phyloP scores from a whole-genome alignment of 495 filamentous ascomycete genomes.

The Penicillium cosmopolitanum region DNA sequence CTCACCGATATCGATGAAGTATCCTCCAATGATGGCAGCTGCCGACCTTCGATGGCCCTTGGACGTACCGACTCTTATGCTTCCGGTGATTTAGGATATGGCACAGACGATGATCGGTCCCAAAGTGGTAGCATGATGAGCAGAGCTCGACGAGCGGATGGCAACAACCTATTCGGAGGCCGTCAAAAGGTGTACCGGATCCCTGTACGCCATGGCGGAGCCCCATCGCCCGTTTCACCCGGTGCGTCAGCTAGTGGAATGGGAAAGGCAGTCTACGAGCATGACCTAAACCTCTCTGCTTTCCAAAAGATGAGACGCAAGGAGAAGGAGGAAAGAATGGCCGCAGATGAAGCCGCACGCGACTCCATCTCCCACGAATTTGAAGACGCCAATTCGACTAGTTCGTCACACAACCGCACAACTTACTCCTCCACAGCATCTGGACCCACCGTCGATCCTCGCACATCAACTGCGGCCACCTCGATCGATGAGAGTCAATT shows the following conservation, averaged over 20 bases:
- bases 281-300: slow-evolving; percentile 78
- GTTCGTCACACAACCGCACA: slow-evolving; percentile 75
- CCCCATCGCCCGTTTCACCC: slow-evolving; percentile 15
- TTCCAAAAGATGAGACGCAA: slow-evolving; percentile 74
- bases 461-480: slow-evolving; percentile 87
- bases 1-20: slow-evolving; percentile 89
- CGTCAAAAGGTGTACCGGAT: slow-evolving; percentile 97
- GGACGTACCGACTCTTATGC: slow-evolving; percentile 55
- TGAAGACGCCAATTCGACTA: slow-evolving; percentile 62
- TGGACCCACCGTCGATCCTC: slow-evolving; percentile 62
- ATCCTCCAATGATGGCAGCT: slow-evolving; percentile 69
- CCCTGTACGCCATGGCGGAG: slow-evolving; percentile 53
- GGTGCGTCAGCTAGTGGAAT: slow-evolving; percentile 43
- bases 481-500: slow-evolving; percentile 80
- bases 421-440: slow-evolving; percentile 89
- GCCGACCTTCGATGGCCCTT: slow-evolving; percentile 58
- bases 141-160: slow-evolving; percentile 80
- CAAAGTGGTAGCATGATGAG: slow-evolving; percentile 76
- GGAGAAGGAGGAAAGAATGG: slow-evolving; percentile 54
- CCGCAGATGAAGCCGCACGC: slow-evolving; percentile 37
- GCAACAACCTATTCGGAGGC: slow-evolving; percentile 93
- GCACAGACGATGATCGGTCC: slow-evolving; percentile 68
- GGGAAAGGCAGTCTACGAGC: slow-evolving; percentile 76
- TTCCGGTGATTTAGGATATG: slow-evolving; percentile 58
- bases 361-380: slow-evolving; percentile 39